Conservation (phyloP, 331 rosid species). For the Dryas integrifolia region DNA sequence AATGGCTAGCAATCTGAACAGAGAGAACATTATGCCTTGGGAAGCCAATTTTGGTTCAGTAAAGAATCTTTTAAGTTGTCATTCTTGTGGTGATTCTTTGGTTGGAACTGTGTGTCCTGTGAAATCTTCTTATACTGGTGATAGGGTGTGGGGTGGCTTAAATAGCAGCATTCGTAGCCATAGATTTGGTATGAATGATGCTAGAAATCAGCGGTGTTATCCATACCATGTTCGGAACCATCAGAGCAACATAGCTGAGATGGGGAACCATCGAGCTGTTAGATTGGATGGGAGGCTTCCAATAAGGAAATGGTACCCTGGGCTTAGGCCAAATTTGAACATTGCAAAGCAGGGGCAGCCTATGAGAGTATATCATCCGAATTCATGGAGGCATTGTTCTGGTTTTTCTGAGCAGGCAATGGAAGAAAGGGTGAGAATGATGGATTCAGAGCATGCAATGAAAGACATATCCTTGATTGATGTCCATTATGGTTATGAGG, state of each 20-base stretch:
- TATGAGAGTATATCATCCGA: constrained; percentile 5
- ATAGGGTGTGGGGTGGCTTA: constrained; percentile 1
- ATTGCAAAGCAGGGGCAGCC: constrained; percentile 20
- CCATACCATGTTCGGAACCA: constrained; percentile 4
- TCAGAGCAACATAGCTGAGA: constrained; percentile 7
- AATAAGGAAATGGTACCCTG: constrained; percentile 1
- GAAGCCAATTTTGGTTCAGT: constrained; percentile 3
- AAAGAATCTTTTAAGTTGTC: neutral
- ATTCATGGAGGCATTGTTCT: constrained; percentile 5
- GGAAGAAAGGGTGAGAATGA: constrained; percentile 12
- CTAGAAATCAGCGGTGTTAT: constrained; percentile 18
- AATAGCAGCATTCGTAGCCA: constrained; percentile 15
- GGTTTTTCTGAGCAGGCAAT: constrained; percentile 15
- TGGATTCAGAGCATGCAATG: neutral
- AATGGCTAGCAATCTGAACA: constrained; percentile 3
- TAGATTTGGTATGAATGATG: constrained; percentile 14
- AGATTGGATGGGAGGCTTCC: constrained; percentile 18
- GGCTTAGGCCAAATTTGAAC: constrained; percentile 17
- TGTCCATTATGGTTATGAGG: neutral
- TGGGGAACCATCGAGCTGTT: constrained; percentile 14
- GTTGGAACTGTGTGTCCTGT: neutral
- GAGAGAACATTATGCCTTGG: constrained; percentile 32
- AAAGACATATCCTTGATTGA: constrained; percentile 3
- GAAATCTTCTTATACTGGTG: neutral
- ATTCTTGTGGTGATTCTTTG: neutral